Conservation (phyloP, 441 rosid species). For the Pelargonium fulgidum region DNA sequence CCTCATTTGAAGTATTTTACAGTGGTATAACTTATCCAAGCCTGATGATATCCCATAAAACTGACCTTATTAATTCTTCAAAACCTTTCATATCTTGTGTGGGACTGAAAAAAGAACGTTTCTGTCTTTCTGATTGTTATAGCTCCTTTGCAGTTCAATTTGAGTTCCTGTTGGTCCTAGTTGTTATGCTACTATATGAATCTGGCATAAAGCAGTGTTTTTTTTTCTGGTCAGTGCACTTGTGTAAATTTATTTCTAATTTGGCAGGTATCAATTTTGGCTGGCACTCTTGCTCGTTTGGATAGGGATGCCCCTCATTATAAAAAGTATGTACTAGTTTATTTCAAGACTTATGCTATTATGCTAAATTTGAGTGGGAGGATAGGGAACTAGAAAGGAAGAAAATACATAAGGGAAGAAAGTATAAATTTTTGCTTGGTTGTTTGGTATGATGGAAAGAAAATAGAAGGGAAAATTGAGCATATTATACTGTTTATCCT, state of each 20-base stretch:
- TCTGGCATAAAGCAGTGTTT: neutral
- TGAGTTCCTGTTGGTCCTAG: neutral
- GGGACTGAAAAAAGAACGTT: no score
- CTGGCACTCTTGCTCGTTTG: slow-evolving; percentile 95
- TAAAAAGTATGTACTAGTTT: slow-evolving; percentile 50
- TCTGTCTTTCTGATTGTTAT: no score
- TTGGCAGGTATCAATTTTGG: slow-evolving; percentile 87
- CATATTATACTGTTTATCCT: no score
- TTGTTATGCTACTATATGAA: slow-evolving; percentile 1
- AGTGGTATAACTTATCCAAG: no score
- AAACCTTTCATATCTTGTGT: no score
- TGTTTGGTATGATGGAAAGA: no score
- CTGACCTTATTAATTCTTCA: no score
- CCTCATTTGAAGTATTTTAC: no score
- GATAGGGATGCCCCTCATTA: slow-evolving; percentile 95
- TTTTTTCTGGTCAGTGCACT: slow-evolving; percentile 11
- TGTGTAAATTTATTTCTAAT: slow-evolving; percentile 21
- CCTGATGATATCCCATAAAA: no score
- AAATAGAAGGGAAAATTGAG: no score
- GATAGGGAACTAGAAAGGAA: neutral
- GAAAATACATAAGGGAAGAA: no score
- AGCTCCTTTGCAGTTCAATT: neutral
- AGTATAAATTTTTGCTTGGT: no score
- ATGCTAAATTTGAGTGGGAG: neutral
- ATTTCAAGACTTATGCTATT: neutral